phyloP scores from a whole-genome alignment of 2,329 filamentous ascomycete genomes.

The Hirsutella thompsonii region DNA sequence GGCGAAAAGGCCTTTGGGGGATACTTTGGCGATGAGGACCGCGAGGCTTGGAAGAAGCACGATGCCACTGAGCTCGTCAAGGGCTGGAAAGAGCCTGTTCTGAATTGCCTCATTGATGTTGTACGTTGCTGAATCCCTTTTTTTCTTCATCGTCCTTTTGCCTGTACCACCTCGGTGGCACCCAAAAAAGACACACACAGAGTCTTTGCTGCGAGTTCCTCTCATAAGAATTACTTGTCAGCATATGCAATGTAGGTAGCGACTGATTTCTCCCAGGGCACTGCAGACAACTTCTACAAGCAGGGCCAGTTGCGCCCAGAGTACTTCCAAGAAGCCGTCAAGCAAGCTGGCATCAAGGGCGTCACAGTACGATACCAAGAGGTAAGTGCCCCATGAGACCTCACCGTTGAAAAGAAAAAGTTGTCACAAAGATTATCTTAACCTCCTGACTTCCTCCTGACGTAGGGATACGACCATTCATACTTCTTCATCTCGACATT shows the following conservation, averaged over 20 bases:
- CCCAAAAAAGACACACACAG: too few species aligned
- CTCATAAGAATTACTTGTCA: too few species aligned
- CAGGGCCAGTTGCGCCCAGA: slow-evolving; percentile 85
- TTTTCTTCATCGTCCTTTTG: not conserved
- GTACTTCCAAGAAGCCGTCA: slow-evolving; percentile 73
- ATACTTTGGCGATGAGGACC: slow-evolving; percentile 72
- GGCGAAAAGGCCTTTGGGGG: slow-evolving; percentile 89
- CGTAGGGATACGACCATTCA: slow-evolving; percentile 81
- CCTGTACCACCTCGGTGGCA: too few species aligned
- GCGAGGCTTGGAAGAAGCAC: slow-evolving; percentile 71
- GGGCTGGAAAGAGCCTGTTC: slow-evolving; percentile 55
- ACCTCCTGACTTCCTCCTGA: not conserved
- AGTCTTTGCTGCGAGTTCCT: too few species aligned
- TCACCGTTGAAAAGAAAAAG: not conserved
- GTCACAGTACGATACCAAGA: slow-evolving; percentile 74
- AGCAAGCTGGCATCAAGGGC: slow-evolving; percentile 60
- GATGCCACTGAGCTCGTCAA: slow-evolving; percentile 85
- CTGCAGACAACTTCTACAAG: slow-evolving; percentile 94
- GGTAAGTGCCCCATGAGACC: slow-evolving; percentile 22
- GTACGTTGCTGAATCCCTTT: slow-evolving; percentile 31
- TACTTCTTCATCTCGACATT: slow-evolving; percentile 96
- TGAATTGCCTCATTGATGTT: slow-evolving; percentile 80
- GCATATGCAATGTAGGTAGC: not conserved
- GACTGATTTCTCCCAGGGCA: slow-evolving; percentile 46
- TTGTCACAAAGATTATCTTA: too few species aligned